Conservation (phyloP, 257 asterid species). For the Leptodermis oblonga region DNA sequence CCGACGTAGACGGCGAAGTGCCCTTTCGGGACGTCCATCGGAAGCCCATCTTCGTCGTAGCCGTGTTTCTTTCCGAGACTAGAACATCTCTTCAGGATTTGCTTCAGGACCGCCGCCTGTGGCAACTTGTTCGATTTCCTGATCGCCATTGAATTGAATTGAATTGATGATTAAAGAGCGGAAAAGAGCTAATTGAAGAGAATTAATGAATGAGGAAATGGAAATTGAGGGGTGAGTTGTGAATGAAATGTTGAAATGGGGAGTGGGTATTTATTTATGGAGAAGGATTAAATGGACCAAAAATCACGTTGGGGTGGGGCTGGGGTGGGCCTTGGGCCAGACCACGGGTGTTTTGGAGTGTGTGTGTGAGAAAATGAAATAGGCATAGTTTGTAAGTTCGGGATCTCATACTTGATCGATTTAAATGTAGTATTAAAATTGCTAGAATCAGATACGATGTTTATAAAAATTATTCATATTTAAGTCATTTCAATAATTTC, state of each 20-base stretch:
- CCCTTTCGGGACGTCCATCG: conserved; percentile 47
- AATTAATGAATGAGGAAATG: conserved; percentile 12
- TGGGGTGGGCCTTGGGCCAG: too few species aligned
- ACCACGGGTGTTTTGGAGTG: conserved; percentile 45
- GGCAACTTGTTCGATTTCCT: conserved; percentile 36
- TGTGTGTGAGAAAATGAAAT: too few species aligned
- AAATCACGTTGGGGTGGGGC: conserved; percentile 22
- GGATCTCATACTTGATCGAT: too few species aligned
- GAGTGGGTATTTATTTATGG: conserved; percentile 49
- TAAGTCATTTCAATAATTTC: too few species aligned
- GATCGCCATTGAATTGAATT: conserved; percentile 28
- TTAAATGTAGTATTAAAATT: too few species aligned
- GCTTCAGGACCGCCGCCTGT: conserved; percentile 35
- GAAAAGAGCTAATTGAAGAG: background rate
- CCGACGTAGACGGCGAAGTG: conserved; percentile 51
- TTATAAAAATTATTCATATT: too few species aligned
- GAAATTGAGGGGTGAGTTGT: conserved; percentile 13
- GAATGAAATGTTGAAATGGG: conserved; percentile 6
- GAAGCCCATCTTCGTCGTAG: conserved; percentile 30
- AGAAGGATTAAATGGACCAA: background rate
- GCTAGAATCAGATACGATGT: too few species aligned
- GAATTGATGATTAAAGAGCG: background rate
- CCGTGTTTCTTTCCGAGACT: conserved; percentile 42
- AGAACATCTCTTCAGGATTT: conserved; percentile 42
- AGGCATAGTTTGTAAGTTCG: too few species aligned